Percentiles rank a stretch among this genome's conserved stretches.
Conservation (phyloP, 2,329 filamentous ascomycete genomes). For the Hypoxylon sp. region DNA sequence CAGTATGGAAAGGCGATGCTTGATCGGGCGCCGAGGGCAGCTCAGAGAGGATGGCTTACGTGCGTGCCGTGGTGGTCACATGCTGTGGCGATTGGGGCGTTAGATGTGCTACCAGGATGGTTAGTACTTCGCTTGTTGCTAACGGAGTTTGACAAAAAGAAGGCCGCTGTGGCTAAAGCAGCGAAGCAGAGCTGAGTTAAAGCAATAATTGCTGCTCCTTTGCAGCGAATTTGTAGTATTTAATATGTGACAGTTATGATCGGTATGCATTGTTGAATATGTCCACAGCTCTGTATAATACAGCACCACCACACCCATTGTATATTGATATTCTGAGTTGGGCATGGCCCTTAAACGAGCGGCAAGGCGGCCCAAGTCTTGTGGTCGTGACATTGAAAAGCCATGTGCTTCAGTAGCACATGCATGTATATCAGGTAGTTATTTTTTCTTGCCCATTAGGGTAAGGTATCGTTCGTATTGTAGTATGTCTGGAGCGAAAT, state of each 20-base stretch:
- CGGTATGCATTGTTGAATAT: constrained; percentile 21
- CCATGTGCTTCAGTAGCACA: constrained; percentile 33
- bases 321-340: constrained; percentile 12
- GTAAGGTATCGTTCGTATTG: constrained; percentile 32
- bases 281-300: constrained; percentile 13
- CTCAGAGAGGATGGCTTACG: constrained; percentile 33
- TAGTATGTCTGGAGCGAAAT: constrained; percentile 30
- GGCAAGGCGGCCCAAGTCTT: constrained; percentile 14
- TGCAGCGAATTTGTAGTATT: constrained; percentile 15
- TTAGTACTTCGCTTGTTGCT: constrained; percentile 27
- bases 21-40: constrained; percentile 30
- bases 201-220: neutral
- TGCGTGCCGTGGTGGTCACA: constrained; percentile 35
- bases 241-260: constrained; percentile 9
- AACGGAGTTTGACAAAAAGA: constrained; percentile 33
- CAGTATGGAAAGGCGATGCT: constrained; percentile 34
- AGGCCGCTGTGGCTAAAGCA: constrained; percentile 25
- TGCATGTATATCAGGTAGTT: constrained; percentile 26
- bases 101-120: constrained; percentile 24
- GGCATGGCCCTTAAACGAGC: constrained; percentile 7
- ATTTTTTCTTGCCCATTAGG: constrained; percentile 18
- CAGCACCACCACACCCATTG: neutral
- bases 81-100: constrained; percentile 25
- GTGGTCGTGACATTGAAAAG: constrained; percentile 15
- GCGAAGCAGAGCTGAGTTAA: constrained; percentile 10